Evolutionary conservation across 2,329 filamentous ascomycete genomes (phyloP).

Genomic region (Pseudogymnoascus verrucosus): DNA sequence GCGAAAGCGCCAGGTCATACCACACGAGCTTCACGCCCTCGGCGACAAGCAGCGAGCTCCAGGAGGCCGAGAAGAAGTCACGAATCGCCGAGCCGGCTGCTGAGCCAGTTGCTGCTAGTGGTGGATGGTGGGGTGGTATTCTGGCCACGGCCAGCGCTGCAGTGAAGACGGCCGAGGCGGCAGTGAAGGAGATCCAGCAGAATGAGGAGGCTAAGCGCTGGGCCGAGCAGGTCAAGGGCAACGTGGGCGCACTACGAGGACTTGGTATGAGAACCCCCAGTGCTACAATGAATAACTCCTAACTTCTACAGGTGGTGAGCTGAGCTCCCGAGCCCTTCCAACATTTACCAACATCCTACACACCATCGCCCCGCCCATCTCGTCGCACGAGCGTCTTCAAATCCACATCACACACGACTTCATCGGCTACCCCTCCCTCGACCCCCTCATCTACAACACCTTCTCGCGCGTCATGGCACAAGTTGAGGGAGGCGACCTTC

Average conservation of each 20-base stretch:
- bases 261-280: constrained; percentile 47
- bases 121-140: constrained; percentile 84
- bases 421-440: constrained; percentile 85
- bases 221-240: constrained; percentile 88
- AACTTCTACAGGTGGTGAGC: constrained; percentile 62
- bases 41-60: constrained; percentile 42
- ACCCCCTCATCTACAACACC: constrained; percentile 82
- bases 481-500: constrained; percentile 89
- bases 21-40: constrained; percentile 66
- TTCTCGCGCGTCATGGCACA: constrained; percentile 98
- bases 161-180: constrained; percentile 85
- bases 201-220: constrained; percentile 96
- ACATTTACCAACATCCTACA: constrained; percentile 94
- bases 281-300: neutral
- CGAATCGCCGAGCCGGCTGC: constrained; percentile 35
- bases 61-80: constrained; percentile 48
- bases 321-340: constrained; percentile 77
- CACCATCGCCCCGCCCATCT: constrained; percentile 91
- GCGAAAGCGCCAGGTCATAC: constrained; percentile 64
- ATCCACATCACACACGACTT: constrained; percentile 98
- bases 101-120: constrained; percentile 36
- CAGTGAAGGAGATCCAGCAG: constrained; percentile 89
- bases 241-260: constrained; percentile 69
- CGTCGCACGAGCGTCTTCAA: constrained; percentile 89
- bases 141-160: constrained; percentile 69